phyloP scores from a whole-genome alignment of 2,329 filamentous ascomycete species.

The Aspergillus fumigatus region DNA sequence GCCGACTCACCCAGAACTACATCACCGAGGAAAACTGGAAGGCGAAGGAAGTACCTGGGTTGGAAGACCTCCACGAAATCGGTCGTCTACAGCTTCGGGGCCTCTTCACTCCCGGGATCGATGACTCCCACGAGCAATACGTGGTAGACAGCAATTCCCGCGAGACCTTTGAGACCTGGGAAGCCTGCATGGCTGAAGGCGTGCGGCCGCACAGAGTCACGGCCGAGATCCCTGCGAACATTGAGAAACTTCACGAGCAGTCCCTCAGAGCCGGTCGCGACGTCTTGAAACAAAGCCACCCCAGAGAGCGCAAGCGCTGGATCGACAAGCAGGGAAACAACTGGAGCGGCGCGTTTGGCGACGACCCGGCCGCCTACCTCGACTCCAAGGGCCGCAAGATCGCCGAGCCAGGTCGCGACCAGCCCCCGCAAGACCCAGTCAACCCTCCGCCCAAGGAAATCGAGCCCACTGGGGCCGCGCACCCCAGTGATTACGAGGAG shows the following conservation, averaged over 20 bases:
- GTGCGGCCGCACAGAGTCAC: constrained; percentile 68
- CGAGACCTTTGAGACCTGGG: constrained; percentile 93
- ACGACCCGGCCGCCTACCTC: constrained; percentile 63
- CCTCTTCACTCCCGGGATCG: constrained; percentile 84
- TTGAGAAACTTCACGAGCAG: constrained; percentile 74
- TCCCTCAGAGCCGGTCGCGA: constrained; percentile 76
- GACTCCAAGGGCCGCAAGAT: constrained; percentile 50
- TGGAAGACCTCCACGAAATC: constrained; percentile 71
- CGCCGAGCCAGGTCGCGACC: constrained; percentile 52
- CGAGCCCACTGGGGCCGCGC: constrained; percentile 11
- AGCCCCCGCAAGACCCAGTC: constrained; percentile 49
- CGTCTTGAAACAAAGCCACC: constrained; percentile 65
- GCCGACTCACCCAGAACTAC: constrained; percentile 84
- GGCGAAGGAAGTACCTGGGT: constrained; percentile 59
- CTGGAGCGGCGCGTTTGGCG: constrained; percentile 81
- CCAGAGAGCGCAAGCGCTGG: constrained; percentile 69
- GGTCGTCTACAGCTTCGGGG: constrained; percentile 76
- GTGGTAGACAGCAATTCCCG: constrained; percentile 82
- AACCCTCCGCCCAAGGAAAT: constrained; percentile 40
- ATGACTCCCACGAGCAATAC: constrained; percentile 78
- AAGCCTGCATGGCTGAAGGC: constrained; percentile 83
- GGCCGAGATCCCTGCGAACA: constrained; percentile 66
- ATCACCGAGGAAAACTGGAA: constrained; percentile 74
- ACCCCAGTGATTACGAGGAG: constrained; percentile 23
- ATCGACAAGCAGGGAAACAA: constrained; percentile 74